These are phyloP conservation scores for Quercus rubra DNA, from an alignment of 306 rosid species.

Conservation along the genomic window DNA sequence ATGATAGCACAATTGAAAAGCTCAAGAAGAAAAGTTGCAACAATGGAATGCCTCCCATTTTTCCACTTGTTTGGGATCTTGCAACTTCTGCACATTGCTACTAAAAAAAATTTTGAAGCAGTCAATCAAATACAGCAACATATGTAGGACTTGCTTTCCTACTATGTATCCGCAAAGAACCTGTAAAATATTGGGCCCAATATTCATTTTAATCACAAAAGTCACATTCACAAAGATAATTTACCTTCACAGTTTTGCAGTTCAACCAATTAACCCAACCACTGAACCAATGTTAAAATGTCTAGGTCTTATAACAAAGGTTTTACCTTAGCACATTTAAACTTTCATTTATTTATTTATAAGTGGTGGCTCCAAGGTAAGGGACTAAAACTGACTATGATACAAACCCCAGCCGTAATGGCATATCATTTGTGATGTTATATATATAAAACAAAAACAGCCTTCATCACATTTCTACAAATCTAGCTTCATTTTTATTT, in stretches of 20 bases:
- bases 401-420: too few relatives aligned
- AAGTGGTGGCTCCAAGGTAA: too few relatives aligned
- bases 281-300: background rate
- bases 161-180: background rate
- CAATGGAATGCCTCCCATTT: background rate
- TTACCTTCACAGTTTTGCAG: background rate
- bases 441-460: too few relatives aligned
- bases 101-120: background rate
- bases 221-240: background rate
- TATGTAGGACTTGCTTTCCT: background rate
- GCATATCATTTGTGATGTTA: too few relatives aligned
- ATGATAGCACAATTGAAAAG: background rate
- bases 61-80: background rate
- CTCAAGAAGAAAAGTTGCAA: background rate
- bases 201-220: too few relatives aligned
- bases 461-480: background rate
- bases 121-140: background rate
- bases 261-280: background rate
- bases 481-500: background rate
- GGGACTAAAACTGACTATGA: too few relatives aligned
- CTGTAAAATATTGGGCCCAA: background rate
- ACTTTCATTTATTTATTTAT: too few relatives aligned
- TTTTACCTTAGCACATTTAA: too few relatives aligned
- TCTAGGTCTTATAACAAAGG: background rate
- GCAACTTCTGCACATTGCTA: background rate